These are phyloP conservation scores for Rhodosporidiobolus sp. DNA, from an alignment of 768 basidiomycete species.

Conservation along the genomic window DNA sequence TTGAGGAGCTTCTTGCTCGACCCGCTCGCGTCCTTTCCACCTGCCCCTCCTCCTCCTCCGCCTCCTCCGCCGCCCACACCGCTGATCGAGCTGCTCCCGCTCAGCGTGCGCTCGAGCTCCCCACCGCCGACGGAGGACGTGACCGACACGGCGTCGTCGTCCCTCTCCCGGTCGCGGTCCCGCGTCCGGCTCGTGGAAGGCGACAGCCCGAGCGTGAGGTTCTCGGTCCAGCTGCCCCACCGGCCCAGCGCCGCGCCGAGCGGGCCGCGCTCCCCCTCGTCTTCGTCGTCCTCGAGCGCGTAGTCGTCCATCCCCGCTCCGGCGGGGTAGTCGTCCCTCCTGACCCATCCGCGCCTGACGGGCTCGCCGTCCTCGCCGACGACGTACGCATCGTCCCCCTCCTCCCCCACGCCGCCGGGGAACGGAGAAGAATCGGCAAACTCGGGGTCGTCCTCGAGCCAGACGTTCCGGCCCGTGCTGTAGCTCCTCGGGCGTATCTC, in stretches of 20 bases:
- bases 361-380: not conserved
- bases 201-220: constrained; percentile 6
- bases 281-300: not conserved
- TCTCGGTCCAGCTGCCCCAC: constrained; percentile 26
- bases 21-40: too few species aligned
- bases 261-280: not conserved
- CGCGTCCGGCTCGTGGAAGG: not conserved
- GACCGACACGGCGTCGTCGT: constrained; percentile 17
- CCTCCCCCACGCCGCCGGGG: not conserved
- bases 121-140: not conserved
- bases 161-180: constrained; percentile 6
- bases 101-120: not conserved
- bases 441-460: constrained; percentile 26
- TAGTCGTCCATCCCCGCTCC: not conserved
- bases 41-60: not conserved
- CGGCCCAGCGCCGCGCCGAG: not conserved
- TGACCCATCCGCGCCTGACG: not conserved
- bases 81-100: not conserved
- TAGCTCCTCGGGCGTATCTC: constrained; percentile 33
- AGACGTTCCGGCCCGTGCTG: constrained; percentile 37
- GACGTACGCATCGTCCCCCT: not conserved
- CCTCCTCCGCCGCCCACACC: not conserved
- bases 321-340: not conserved
- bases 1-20: constrained; percentile 30
- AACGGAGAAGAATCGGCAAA: constrained; percentile 1